Conservation (phyloP, 805 yeast species). For the Yueomyces sp. region DNA sequence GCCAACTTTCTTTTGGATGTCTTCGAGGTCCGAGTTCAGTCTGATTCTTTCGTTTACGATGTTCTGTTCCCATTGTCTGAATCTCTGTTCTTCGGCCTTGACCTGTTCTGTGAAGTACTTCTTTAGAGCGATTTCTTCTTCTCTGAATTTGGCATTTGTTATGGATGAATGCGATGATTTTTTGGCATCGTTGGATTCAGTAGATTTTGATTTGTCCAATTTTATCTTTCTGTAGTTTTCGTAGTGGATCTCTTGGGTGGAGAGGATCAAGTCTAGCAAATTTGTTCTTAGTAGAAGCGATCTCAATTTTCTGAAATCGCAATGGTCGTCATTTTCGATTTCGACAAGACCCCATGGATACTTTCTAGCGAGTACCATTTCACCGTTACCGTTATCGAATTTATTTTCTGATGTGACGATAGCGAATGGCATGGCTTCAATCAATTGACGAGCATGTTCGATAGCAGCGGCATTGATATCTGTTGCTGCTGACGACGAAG, state of each 20-base stretch:
- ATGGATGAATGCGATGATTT: conserved; percentile 20
- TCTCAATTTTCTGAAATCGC: conserved; percentile 76
- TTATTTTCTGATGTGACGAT: conserved; percentile 67
- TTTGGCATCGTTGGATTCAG: conserved; percentile 20
- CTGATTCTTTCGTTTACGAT: conserved; percentile 90
- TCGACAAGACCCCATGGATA: conserved; percentile 89
- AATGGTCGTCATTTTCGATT: conserved; percentile 73
- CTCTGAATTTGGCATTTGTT: conserved; percentile 83
- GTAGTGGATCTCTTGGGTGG: conserved; percentile 72
- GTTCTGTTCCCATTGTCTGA: conserved; percentile 97
- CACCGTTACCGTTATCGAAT: conserved; percentile 49
- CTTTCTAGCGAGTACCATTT: conserved; percentile 60
- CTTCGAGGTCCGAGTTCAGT: conserved; percentile 85
- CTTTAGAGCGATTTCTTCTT: conserved; percentile 89
- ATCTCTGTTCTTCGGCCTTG: conserved; percentile 91
- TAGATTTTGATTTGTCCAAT: conserved; percentile 34
- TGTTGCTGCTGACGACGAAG: not conserved
- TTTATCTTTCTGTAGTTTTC: conserved; percentile 66
- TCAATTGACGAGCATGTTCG: conserved; percentile 68
- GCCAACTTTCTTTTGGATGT: conserved; percentile 66
- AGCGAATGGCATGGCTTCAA: conserved; percentile 81
- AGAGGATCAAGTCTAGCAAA: conserved; percentile 66
- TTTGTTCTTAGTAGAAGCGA: conserved; percentile 67
- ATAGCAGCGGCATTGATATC: conserved; percentile 51
- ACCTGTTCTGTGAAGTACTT: conserved; percentile 93